phyloP scores from a whole-genome alignment of 768 basidiomycete species.

The Fomitopsis pulvina region DNA sequence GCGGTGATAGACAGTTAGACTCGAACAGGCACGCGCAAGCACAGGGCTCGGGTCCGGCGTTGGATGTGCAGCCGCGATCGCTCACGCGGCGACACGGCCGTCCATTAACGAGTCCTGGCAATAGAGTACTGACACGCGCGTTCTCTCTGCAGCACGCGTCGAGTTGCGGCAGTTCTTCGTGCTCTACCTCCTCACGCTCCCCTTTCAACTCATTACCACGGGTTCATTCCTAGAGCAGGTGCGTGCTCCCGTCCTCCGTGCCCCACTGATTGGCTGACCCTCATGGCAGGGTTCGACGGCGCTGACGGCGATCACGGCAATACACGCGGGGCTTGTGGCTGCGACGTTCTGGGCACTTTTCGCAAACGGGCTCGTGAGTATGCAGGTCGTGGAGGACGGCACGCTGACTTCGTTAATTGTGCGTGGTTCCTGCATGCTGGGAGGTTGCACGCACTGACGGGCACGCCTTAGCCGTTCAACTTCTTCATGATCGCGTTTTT shows the following conservation, averaged over 20 bases:
- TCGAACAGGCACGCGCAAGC: no score
- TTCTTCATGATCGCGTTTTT: conserved; percentile 55
- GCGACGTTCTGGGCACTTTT: conserved; percentile 76
- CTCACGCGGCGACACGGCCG: background rate
- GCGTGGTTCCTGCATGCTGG: conserved; percentile 22
- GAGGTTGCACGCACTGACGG: no score
- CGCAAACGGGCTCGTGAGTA: conserved; percentile 71
- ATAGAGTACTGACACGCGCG: background rate
- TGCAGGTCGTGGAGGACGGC: conserved; percentile 93
- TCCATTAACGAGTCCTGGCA: background rate
- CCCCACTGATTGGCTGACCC: background rate
- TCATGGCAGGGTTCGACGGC: conserved; percentile 57
- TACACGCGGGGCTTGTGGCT: conserved; percentile 75
- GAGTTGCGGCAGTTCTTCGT: conserved; percentile 65
- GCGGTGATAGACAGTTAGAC: no score
- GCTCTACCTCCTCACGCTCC: conserved; percentile 65
- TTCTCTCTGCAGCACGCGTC: conserved; percentile 41
- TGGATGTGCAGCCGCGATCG: no score
- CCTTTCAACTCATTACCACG: conserved; percentile 76
- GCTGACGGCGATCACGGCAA: conserved; percentile 63
- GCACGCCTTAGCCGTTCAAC: conserved; percentile 48
- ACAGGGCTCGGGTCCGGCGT: no score
- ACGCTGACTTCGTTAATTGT: conserved; percentile 66
- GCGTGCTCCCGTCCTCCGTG: background rate
- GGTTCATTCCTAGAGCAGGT: conserved; percentile 68